Percentiles rank a stretch among this genome's conserved stretches.
These are phyloP conservation scores for Lenzites betulinus DNA, from an alignment of 768 basidiomycete genomes.

Conservation along the genomic window DNA sequence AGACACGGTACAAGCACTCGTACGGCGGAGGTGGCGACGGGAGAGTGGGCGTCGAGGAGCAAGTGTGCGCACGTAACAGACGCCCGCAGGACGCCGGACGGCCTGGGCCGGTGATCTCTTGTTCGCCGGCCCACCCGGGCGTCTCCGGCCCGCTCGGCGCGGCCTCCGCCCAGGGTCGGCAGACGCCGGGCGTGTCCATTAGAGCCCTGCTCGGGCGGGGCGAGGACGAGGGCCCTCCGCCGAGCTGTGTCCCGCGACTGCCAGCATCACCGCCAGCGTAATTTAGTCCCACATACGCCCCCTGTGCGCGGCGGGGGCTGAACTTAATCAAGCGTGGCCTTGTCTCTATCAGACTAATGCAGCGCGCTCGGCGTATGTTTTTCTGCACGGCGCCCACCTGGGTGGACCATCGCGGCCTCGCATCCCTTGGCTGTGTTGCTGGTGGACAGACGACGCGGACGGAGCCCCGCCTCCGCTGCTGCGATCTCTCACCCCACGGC, in stretches of 20 bases:
- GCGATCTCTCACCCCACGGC: not conserved
- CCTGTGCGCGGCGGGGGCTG: not conserved
- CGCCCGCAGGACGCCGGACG: slow-evolving; percentile 8
- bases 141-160: slow-evolving; percentile 6
- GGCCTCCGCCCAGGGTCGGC: not conserved
- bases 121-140: slow-evolving; percentile 5
- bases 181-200: not conserved
- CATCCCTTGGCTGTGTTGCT: not conserved
- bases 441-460: not conserved
- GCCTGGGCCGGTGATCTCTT: slow-evolving; percentile 11
- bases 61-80: not conserved
- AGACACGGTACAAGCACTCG: not conserved
- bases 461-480: not conserved
- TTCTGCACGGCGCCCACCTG: not conserved
- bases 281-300: not conserved
- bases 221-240: no score
- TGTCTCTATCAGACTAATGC: not conserved
- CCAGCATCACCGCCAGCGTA: not conserved
- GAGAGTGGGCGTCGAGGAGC: slow-evolving; percentile 6
- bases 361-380: not conserved
- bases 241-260: not conserved
- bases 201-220: not conserved
- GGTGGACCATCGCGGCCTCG: no score
- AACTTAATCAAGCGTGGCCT: slow-evolving; percentile 12
- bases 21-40: not conserved